Percentiles rank a stretch among this genome's conserved stretches.
Evolutionary conservation across 352 stramenopile genomes (phyloP).

Genomic region (Phytophthora capsici): DNA sequence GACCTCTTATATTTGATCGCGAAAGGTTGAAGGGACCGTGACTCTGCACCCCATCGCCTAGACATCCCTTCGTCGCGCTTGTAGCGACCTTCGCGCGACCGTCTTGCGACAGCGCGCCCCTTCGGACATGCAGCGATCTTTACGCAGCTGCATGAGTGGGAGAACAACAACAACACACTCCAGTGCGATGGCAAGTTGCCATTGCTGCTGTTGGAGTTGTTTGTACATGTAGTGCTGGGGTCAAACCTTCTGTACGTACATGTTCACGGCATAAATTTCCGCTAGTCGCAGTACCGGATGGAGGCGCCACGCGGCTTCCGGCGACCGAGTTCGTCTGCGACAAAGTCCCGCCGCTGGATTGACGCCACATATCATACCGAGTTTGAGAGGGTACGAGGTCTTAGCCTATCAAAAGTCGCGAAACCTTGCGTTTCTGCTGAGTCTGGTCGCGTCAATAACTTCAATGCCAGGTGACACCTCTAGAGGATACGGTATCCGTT

Average conservation of each 20-base stretch:
- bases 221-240: no score
- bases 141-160: slow-evolving; percentile 31
- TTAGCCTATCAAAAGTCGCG: neutral
- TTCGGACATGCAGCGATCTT: slow-evolving; percentile 37
- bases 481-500: slow-evolving; percentile 1
- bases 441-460: slow-evolving; percentile 27
- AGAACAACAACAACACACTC: no score
- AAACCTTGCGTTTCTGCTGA: slow-evolving; percentile 18
- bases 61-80: slow-evolving; percentile 43
- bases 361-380: slow-evolving; percentile 17
- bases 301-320: neutral
- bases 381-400: neutral
- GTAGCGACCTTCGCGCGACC: slow-evolving; percentile 38
- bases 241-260: no score
- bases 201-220: no score
- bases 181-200: no score
- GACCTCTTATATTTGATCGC: slow-evolving; percentile 20
- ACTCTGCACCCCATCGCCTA: slow-evolving; percentile 18
- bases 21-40: slow-evolving; percentile 27
- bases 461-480: slow-evolving; percentile 2
- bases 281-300: slow-evolving; percentile 1
- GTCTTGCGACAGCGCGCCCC: slow-evolving; percentile 24
- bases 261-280: neutral
- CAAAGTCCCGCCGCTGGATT: slow-evolving; percentile 7
- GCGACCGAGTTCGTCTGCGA: neutral